These are phyloP conservation scores for Paramecium caudatum DNA, from an alignment of 73 alveolate species.

Conservation along the genomic window DNA sequence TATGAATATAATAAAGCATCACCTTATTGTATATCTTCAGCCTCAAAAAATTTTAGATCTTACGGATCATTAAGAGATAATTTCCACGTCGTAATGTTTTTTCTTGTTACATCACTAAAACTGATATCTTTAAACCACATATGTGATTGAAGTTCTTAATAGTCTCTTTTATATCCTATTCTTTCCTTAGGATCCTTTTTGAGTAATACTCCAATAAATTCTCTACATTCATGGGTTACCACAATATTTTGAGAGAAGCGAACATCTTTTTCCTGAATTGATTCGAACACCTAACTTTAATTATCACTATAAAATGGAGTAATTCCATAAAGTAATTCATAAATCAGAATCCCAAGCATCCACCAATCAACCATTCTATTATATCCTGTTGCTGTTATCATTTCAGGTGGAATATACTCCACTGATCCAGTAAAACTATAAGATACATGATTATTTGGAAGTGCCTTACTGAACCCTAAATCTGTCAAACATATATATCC, in stretches of 20 bases:
- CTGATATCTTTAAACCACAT: constrained; percentile 89
- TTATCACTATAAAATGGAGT: constrained; percentile 97
- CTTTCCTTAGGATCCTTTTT: constrained; percentile 89
- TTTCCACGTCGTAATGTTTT: constrained; percentile 10
- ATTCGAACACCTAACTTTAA: constrained; percentile 90
- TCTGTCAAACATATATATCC: constrained; percentile 89
- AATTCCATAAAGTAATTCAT: constrained; percentile 95
- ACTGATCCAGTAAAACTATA: constrained; percentile 96
- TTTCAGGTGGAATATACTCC: constrained; percentile 98
- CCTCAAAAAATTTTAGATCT: constrained; percentile 1
- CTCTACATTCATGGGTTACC: constrained; percentile 90
- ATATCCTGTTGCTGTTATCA: constrained; percentile 91
- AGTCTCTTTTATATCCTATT: constrained; percentile 88
- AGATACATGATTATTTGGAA: constrained; percentile 85
- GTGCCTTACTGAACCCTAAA: constrained; percentile 94
- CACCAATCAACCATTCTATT: constrained; percentile 97
- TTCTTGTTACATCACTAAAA: constrained; percentile 28
- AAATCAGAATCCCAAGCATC: constrained; percentile 93
- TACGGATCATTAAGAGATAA: not conserved
- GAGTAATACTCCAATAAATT: constrained; percentile 81
- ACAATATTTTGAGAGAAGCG: constrained; percentile 86
- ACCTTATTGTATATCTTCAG: constrained; percentile 6
- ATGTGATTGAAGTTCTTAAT: constrained; percentile 83
- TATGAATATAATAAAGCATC: not conserved
- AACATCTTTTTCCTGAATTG: constrained; percentile 87